Base-by-base conservation (phyloP, 306 rosid genomes). In the Mimosa pudica region DNA sequence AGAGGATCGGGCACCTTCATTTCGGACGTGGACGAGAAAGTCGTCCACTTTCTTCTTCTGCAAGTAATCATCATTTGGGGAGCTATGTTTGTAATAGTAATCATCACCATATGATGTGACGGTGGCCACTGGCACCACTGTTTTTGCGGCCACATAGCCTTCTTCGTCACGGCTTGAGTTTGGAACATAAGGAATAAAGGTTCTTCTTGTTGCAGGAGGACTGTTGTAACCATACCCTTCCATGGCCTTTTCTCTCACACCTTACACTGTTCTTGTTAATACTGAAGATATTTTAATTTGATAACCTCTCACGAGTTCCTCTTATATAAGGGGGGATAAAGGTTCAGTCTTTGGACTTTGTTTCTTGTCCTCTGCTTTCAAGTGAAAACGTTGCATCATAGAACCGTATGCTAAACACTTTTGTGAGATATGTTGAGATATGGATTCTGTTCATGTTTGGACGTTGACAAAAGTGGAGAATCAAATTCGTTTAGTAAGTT, bases 1-100 rank as follows among this genome's bases (percentile, higher is more conserved):
- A 20, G 72, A 32, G 44, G 86, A 81, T 45, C 58, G 85, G 61
- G 77, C 82, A 60, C 79, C 82, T 68, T 87, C 85, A 38, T 74
- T 79, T 44, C 68, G 82, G 81, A 61, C 55, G 69, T 81, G 73
- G 78, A 77, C 32, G 8, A 75, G 12, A 79, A 82, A 85, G 3
- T 79, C 86, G 17, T 62, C 68, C n/a, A 62, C 68, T 62, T 62
- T 62, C 33, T 81, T 74, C 69, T 64, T 70, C 10, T 8, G 33
- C 75, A 57, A 24, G 18, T 68, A 68, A 33, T 65, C 61, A 47
- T 84, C 81, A 24, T 63, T 76, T 24, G 30, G 30, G 30, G 30
- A 24, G 30, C 30, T 24, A 24, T 24, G 30, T 24, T 24, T 24
- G 30, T 24, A 24, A 36, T 74, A 83, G 41, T 60, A 81, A 35